These are phyloP conservation scores for Carex sylvatica DNA, from an alignment of 202 grass and related monocot genomes.

Conservation along the genomic window DNA sequence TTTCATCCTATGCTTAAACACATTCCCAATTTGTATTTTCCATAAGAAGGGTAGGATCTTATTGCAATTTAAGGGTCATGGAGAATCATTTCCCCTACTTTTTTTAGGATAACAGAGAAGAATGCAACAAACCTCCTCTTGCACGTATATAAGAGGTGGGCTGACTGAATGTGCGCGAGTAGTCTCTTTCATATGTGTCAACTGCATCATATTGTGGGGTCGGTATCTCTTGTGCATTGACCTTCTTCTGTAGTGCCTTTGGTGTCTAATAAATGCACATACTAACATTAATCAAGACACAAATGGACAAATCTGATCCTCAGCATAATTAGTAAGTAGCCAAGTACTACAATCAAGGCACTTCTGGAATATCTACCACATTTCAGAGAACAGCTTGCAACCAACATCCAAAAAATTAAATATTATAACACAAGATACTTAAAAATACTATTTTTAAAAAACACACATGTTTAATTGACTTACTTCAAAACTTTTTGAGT, in stretches of 20 bases:
- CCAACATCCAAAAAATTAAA: background rate
- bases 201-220: constrained; percentile 81
- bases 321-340: background rate
- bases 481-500: background rate
- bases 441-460: background rate
- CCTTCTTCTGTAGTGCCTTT: constrained; percentile 60
- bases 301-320: constrained; percentile 13
- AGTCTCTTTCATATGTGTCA: constrained; percentile 92
- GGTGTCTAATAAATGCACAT: constrained; percentile 42
- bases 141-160: constrained; percentile 79
- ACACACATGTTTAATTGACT: background rate
- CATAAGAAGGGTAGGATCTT: background rate
- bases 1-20: background rate
- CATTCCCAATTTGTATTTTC: background rate
- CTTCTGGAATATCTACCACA: background rate
- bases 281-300: constrained; percentile 4
- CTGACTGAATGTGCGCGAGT: constrained; percentile 88
- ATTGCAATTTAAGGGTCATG: background rate
- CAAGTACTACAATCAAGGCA: constrained; percentile 9
- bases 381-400: background rate
- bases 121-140: constrained; percentile 83
- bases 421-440: background rate
- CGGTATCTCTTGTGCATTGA: constrained; percentile 79
- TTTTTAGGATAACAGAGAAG: background rate
- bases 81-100: background rate